Conservation (phyloP, 202 grass and related monocot genomes). For the Dendrocalamus latiflorus region DNA sequence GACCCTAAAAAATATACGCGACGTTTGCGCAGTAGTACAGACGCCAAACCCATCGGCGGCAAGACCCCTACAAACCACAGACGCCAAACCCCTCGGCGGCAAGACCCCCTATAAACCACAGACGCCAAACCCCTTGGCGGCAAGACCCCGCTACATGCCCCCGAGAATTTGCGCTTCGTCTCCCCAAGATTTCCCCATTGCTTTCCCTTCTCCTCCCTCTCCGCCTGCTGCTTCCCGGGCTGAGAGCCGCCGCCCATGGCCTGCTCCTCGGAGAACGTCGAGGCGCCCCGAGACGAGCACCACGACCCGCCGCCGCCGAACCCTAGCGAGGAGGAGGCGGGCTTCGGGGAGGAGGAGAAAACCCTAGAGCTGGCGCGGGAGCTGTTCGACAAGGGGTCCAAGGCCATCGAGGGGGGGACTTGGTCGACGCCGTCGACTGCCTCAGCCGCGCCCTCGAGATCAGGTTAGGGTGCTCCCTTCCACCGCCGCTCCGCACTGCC, state of each 20-base stretch:
- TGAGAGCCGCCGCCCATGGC: conserved; percentile 22
- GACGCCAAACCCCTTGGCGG: conserved; percentile 1
- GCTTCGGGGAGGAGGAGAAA: conserved; percentile 23
- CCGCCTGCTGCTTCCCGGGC: no score
- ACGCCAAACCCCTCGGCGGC: no score
- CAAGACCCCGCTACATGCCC: neutral
- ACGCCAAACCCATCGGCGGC: no score
- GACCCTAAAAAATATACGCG: no score
- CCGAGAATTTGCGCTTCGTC: conserved; percentile 15
- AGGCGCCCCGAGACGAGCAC: neutral
- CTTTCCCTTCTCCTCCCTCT: no score
- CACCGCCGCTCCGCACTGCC: neutral
- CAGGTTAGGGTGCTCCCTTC: conserved; percentile 38
- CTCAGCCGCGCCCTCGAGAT: conserved; percentile 74
- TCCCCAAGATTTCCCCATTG: conserved; percentile 22
- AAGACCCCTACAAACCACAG: no score
- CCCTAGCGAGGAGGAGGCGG: neutral
- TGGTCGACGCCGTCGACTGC: conserved; percentile 58
- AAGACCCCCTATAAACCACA: no score
- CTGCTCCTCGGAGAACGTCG: conserved; percentile 23
- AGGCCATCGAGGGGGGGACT: conserved; percentile 65
- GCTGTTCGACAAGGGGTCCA: conserved; percentile 54
- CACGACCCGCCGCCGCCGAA: conserved; percentile 6
- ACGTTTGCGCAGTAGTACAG: no score
- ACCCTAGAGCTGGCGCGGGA: conserved; percentile 61